Conservation (phyloP, 495 filamentous ascomycete genomes). For the Neurospora sp. region DNA sequence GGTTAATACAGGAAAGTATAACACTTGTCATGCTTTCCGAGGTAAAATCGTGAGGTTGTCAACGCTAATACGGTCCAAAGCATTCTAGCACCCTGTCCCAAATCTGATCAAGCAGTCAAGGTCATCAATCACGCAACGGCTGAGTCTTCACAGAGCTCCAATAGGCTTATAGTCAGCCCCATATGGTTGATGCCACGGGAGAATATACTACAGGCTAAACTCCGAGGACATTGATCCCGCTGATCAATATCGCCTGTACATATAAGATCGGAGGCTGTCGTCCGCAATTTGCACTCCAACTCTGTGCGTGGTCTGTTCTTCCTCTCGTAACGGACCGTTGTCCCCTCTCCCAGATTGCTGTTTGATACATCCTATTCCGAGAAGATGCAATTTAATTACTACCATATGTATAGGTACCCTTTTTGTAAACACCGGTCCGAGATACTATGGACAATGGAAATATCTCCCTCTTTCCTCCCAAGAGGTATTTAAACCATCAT, state of each 20-base stretch:
- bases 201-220: slow-evolving; percentile 10
- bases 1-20: neutral
- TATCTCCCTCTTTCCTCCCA: neutral
- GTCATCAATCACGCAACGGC: neutral
- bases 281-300: slow-evolving; percentile 10
- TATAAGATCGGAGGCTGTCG: slow-evolving; percentile 12
- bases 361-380: neutral
- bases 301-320: neutral
- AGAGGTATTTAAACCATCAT: neutral
- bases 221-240: neutral
- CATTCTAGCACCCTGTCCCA: neutral
- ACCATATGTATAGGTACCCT: neutral
- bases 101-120: neutral
- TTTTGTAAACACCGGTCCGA: neutral
- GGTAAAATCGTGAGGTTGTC: neutral
- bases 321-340: slow-evolving; percentile 4
- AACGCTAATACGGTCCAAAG: neutral
- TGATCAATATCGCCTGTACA: slow-evolving; percentile 1
- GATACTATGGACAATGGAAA: neutral
- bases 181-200: neutral
- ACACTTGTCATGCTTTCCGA: neutral
- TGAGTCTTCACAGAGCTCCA: neutral
- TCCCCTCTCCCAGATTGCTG: slow-evolving; percentile 1
- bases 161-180: neutral
- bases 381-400: neutral